Evolutionary conservation across 2,329 filamentous ascomycete genomes (phyloP).

Genomic region (Fonsecaea nubica): DNA sequence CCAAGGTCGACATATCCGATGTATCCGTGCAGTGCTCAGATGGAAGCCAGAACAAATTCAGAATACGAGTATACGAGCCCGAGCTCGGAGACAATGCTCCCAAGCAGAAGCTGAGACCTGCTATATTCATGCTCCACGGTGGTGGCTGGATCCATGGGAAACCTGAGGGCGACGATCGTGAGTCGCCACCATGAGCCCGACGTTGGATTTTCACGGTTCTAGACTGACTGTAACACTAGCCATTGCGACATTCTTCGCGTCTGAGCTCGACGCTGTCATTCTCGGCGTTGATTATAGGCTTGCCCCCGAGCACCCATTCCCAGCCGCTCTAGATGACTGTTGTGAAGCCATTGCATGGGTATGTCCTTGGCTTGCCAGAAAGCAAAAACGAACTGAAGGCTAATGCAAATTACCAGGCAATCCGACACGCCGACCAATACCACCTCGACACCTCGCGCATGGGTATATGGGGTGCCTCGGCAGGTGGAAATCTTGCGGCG

Average conservation of each 20-base stretch:
- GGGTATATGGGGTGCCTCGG: slow-evolving; percentile 66
- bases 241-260: slow-evolving; percentile 11
- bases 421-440: slow-evolving; percentile 62
- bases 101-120: slow-evolving; percentile 14
- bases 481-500: slow-evolving; percentile 65
- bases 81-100: neutral
- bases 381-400: slow-evolving; percentile 13
- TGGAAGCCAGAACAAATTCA: slow-evolving; percentile 7
- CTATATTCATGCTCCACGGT: slow-evolving; percentile 23
- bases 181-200: neutral
- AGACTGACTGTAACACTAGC: slow-evolving; percentile 8
- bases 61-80: slow-evolving; percentile 17
- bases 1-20: slow-evolving; percentile 5
- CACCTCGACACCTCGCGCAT: slow-evolving; percentile 64
- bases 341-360: slow-evolving; percentile 64
- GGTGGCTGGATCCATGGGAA: slow-evolving; percentile 30
- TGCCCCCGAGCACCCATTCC: slow-evolving; percentile 67
- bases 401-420: slow-evolving; percentile 42
- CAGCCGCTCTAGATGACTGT: slow-evolving; percentile 68
- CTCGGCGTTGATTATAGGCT: slow-evolving; percentile 68
- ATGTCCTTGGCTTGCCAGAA: slow-evolving; percentile 42
- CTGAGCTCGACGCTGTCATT: slow-evolving; percentile 57
- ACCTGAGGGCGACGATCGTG: slow-evolving; percentile 21
- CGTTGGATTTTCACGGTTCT: no score
- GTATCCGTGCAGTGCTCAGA: slow-evolving; percentile 17